Conservation (phyloP, 2,329 filamentous ascomycete species). For the Akanthomyces muscarius region DNA sequence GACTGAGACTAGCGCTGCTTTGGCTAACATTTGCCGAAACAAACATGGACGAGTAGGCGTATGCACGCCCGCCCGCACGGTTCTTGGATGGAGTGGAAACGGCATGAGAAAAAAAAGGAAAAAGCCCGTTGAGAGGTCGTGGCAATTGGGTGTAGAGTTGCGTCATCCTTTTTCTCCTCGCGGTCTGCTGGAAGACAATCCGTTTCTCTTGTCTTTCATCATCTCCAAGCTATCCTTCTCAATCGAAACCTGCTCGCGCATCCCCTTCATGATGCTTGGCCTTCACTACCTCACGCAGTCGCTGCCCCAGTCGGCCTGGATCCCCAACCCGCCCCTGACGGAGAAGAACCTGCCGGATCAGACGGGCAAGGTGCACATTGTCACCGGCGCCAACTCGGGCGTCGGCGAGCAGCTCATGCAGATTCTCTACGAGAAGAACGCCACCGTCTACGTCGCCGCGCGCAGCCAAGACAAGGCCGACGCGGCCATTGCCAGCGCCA, state of each 20-base stretch:
- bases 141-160: too few species aligned
- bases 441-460: slow-evolving; percentile 47
- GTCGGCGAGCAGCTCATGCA: slow-evolving; percentile 46
- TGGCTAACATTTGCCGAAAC: too few species aligned
- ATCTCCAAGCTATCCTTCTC: too few species aligned
- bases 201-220: too few species aligned
- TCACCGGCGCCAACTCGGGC: slow-evolving; percentile 36
- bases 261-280: background rate
- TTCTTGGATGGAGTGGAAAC: too few species aligned
- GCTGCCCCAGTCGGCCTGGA: slow-evolving; percentile 12
- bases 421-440: slow-evolving; percentile 48
- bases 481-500: slow-evolving; percentile 38
- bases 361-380: slow-evolving; percentile 39
- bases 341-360: slow-evolving; percentile 16
- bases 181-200: too few species aligned
- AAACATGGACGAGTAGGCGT: too few species aligned
- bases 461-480: slow-evolving; percentile 39
- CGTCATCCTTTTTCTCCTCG: too few species aligned
- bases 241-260: background rate
- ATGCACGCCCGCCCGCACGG: too few species aligned
- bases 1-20: too few species aligned
- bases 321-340: slow-evolving; percentile 10
- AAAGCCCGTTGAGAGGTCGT: too few species aligned
- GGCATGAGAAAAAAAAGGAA: too few species aligned
- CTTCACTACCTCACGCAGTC: slow-evolving; percentile 16